Conservation (phyloP, 1,284 basidiomycete species). For the Ustilago vetiveriae region DNA sequence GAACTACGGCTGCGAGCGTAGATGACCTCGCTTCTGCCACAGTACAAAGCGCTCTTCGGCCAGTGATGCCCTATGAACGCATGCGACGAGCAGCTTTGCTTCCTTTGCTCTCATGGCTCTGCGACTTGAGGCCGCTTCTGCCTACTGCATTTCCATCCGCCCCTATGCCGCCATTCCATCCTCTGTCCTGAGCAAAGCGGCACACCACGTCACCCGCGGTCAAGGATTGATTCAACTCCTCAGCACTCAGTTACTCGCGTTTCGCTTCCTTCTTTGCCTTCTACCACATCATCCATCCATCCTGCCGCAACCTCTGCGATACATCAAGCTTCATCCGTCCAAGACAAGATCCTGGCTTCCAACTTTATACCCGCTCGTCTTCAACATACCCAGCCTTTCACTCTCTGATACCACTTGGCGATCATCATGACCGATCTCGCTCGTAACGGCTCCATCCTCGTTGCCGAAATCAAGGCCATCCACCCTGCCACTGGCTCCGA, state of each 20-base stretch:
- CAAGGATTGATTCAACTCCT: not conserved
- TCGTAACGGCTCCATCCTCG: constrained; percentile 46
- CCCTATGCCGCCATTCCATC: not conserved
- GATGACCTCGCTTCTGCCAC: no score
- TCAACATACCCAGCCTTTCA: constrained; percentile 6
- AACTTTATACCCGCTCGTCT: not conserved
- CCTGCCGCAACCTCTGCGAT: not conserved
- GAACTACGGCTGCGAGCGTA: no score
- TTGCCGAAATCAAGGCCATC: constrained; percentile 49
- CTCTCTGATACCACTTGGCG: constrained; percentile 6
- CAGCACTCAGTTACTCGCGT: no score
- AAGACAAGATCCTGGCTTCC: not conserved
- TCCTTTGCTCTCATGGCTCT: not conserved
- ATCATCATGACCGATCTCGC: constrained; percentile 42
- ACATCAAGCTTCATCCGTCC: not conserved
- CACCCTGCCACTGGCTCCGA: constrained; percentile 17
- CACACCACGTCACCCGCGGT: not conserved
- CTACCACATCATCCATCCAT: constrained; percentile 13
- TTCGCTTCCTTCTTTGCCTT: not conserved
- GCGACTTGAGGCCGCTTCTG: not conserved
- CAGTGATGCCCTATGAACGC: constrained; percentile 29
- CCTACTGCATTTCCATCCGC: constrained; percentile 1
- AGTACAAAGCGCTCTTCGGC: not conserved
- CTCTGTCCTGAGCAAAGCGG: not conserved
- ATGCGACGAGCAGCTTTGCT: constrained; percentile 29